Evolutionary conservation across 2,329 filamentous ascomycete genomes (phyloP), one percentile per base, ranked within the genome.

Genomic region (Paecilomyces sp.): DNA sequence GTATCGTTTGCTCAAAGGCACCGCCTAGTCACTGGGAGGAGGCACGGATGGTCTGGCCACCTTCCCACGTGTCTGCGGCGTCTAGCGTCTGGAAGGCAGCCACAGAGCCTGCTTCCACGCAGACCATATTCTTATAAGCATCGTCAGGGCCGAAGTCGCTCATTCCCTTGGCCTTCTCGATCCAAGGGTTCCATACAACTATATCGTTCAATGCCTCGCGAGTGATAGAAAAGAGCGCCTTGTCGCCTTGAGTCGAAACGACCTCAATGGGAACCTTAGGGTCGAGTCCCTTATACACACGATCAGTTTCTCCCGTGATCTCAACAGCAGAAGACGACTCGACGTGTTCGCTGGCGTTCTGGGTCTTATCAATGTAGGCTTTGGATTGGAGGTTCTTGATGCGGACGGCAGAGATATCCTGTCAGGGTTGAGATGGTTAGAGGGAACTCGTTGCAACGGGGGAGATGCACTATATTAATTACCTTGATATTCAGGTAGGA

Each of bases 141-240:
- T 92, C 89, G 71, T 95, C 89, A 56, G 94, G 94, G 60, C 83
- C 84, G 73, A 97, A 97, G 75, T 99, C 94, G 57, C 80, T 86
- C 78, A 96, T 96, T 4, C 83, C 83, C 67, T 86, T 85, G 1
- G 90, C 86, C 80, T 95, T 96, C 64, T 92, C 90, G 50, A 83
- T 82, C 92, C 93, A 97, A 1, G 94, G 94, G 77, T 99, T 99
- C 94, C 94, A 99, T 31, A 97, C 89, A 1, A 97, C 93, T 15
- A 94, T 87, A 66, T 97, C 91, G 63, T 85, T 84, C 65, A 99
- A 82, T 65, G 91, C 92, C 76, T 97, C 91, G 62, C 94, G 86
- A 50, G 88, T 85, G 58, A 97, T 82, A 61, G 87, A 86, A 78
- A 89, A 92, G 56, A 83, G 79, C 13, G 86, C 80, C 69, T 83